Percentiles rank a stretch among this genome's conserved stretches.
Conservation (phyloP, 2,329 filamentous ascomycete genomes). For the Talaromyces sp. region DNA sequence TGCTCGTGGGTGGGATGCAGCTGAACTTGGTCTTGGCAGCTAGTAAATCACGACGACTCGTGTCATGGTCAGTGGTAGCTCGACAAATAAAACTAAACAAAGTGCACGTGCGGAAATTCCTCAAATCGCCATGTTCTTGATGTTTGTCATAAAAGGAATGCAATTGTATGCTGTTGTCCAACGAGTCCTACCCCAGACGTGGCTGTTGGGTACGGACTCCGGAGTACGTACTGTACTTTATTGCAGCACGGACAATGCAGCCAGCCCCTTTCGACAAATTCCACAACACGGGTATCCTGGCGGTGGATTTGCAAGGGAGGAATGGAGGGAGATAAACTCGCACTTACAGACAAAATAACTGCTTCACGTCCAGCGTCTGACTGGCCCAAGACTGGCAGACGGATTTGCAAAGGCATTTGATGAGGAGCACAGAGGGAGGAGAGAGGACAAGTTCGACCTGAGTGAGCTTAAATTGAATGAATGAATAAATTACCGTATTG, state of each 20-base stretch:
- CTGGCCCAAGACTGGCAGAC: conserved; percentile 4
- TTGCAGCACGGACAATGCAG: conserved; percentile 10
- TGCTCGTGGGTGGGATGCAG: background rate
- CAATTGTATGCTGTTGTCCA: background rate
- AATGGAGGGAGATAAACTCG: background rate
- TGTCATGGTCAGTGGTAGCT: conserved; percentile 1
- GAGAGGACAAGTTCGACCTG: background rate
- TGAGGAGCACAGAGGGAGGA: background rate
- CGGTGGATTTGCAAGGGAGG: background rate
- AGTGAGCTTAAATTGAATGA: conserved; percentile 5
- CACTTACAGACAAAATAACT: background rate
- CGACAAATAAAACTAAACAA: background rate
- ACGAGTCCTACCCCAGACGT: conserved; percentile 4
- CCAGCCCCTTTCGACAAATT: conserved; percentile 10
- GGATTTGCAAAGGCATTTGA: background rate
- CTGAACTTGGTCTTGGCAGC: conserved; percentile 10
- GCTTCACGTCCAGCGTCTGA: background rate
- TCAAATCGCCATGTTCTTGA: background rate
- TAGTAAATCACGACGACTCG: background rate
- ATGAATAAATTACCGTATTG: conserved; percentile 8
- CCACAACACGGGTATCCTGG: background rate
- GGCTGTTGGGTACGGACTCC: background rate
- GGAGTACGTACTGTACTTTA: background rate
- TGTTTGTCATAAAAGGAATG: background rate
- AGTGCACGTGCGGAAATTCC: background rate